Conservation (phyloP, 2,329 filamentous ascomycete genomes). For the Nannizzia gypsea region DNA sequence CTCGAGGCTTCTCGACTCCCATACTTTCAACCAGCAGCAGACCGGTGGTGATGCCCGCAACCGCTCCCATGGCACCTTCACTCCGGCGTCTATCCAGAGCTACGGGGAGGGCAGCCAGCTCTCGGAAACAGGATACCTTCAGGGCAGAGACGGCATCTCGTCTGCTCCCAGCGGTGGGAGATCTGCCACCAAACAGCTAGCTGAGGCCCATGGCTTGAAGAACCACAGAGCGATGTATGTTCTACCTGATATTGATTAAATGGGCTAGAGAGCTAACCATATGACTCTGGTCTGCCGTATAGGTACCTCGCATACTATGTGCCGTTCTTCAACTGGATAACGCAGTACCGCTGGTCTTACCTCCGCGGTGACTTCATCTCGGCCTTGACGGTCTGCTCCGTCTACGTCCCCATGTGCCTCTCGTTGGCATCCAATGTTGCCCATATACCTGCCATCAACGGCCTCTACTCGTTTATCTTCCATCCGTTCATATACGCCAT, state of each 20-base stretch:
- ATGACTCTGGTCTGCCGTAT: not conserved
- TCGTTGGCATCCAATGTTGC: constrained; percentile 86
- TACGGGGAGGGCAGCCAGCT: constrained; percentile 23
- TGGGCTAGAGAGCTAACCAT: constrained; percentile 9
- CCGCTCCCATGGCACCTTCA: constrained; percentile 58
- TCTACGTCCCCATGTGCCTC: constrained; percentile 95
- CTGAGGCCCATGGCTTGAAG: constrained; percentile 60
- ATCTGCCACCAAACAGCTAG: constrained; percentile 60
- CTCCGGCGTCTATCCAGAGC: constrained; percentile 48
- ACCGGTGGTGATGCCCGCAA: constrained; percentile 32
- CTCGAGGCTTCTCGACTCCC: constrained; percentile 30
- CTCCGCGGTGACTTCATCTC: constrained; percentile 77
- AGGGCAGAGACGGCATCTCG: constrained; percentile 33
- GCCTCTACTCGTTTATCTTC: constrained; percentile 87
- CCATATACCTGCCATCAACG: constrained; percentile 85
- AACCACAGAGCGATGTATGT: constrained; percentile 61
- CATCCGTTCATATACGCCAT: constrained; percentile 84
- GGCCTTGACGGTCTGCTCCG: constrained; percentile 90
- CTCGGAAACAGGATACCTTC: constrained; percentile 17
- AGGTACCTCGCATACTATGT: constrained; percentile 91
- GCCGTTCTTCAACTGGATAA: constrained; percentile 80
- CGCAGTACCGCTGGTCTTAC: constrained; percentile 71
- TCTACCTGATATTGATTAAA: not conserved
- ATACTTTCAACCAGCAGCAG: constrained; percentile 20
- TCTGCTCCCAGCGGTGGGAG: constrained; percentile 41